A percentile compares a stretch with the other conserved stretches of the same genome.
phyloP scores from a whole-genome alignment of 352 stramenopile species.

The Pythium aphanidermatum region DNA sequence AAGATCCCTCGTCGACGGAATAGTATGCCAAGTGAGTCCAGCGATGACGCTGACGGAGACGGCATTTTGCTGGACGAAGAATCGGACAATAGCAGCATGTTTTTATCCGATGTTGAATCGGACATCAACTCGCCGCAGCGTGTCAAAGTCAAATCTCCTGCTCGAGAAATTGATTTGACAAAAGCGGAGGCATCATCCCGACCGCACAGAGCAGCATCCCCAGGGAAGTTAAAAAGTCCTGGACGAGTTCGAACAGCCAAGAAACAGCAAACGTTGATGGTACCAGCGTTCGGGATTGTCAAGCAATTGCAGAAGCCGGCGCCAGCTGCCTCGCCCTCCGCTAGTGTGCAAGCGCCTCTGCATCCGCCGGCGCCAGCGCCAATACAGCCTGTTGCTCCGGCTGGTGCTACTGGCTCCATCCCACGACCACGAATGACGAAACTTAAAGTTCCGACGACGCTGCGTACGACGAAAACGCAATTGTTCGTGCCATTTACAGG shows the following conservation, averaged over 20 bases:
- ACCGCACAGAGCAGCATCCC: not conserved
- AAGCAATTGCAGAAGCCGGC: conserved; percentile 7
- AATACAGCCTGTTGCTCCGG: no score
- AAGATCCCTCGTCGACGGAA: conserved; percentile 23
- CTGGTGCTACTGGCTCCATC: no score
- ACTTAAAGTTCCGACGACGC: no score
- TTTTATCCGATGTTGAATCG: conserved; percentile 16
- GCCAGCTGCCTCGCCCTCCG: not conserved
- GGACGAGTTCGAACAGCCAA: conserved; percentile 4
- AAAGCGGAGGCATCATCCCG: not conserved
- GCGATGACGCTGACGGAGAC: conserved; percentile 19
- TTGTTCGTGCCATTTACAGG: conserved; percentile 10
- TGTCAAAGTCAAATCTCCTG: conserved; percentile 1
- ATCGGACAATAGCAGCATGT: conserved; percentile 20
- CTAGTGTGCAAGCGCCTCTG: not conserved
- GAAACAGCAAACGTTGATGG: conserved; percentile 19
- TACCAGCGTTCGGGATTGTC: conserved; percentile 13
- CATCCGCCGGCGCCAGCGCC: not conserved
- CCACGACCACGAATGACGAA: no score
- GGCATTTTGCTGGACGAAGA: conserved; percentile 19
- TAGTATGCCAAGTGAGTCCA: conserved; percentile 29
- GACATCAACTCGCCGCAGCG: conserved; percentile 1
- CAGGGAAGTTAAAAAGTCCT: conserved; percentile 11
- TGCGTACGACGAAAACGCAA: conserved; percentile 14
- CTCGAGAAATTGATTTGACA: not conserved